These are phyloP conservation scores for Prillingera fragicola DNA, from an alignment of 1,284 basidiomycete species.

Conservation along the genomic window DNA sequence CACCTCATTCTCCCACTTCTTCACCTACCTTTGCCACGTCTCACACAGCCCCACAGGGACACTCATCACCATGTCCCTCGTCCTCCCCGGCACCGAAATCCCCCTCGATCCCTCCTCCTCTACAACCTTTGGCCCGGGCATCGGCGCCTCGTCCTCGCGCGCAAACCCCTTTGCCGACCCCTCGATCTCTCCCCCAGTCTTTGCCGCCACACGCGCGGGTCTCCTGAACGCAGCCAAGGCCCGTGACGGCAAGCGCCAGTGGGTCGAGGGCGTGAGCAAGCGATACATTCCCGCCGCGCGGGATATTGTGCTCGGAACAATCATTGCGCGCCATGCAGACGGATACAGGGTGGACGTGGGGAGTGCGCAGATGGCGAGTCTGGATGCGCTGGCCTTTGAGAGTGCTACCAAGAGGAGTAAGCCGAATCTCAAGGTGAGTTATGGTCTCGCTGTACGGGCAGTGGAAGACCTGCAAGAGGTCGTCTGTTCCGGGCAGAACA, in stretches of 20 bases:
- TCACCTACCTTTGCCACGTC: too few relatives aligned
- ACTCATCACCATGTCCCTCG: constrained; percentile 22
- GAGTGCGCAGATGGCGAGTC: constrained; percentile 46
- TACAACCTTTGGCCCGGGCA: constrained; percentile 42
- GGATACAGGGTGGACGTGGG: constrained; percentile 54
- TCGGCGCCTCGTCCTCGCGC: constrained; percentile 23
- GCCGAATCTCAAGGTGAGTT: constrained; percentile 51
- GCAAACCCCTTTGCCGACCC: background rate
- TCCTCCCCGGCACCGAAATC: constrained; percentile 44
- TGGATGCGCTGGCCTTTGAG: constrained; percentile 54
- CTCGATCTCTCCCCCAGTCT: constrained; percentile 5
- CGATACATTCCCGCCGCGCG: constrained; percentile 50
- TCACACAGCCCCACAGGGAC: too few relatives aligned
- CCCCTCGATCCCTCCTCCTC: constrained; percentile 28
- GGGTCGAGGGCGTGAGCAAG: constrained; percentile 44
- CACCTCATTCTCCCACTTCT: background rate
- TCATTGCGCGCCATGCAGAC: constrained; percentile 50
- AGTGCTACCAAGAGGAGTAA: constrained; percentile 53
- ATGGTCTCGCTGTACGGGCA: background rate
- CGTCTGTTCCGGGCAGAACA: background rate
- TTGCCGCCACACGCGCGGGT: constrained; percentile 40
- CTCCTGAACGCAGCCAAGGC: constrained; percentile 29
- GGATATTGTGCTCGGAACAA: constrained; percentile 51
- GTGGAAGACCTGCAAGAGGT: background rate
- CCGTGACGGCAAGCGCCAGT: constrained; percentile 28